Conservation (phyloP, 2,329 filamentous ascomycete species). For the Verticillium dahliae region DNA sequence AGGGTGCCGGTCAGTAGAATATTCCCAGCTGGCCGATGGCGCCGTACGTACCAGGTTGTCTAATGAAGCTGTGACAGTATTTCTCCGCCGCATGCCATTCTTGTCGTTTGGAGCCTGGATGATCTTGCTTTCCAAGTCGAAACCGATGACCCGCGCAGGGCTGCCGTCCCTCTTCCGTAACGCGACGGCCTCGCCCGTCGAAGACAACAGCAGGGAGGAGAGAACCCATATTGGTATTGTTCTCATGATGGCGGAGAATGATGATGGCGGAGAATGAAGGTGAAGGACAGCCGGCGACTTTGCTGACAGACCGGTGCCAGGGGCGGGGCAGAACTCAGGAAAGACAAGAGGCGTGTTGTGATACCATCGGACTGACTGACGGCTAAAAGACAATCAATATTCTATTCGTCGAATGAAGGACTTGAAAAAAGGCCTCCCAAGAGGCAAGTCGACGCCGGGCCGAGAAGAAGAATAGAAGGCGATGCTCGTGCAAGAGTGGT, state of each 20-base stretch:
- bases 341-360: background rate
- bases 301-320: background rate
- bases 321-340: background rate
- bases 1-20: slow-evolving; percentile 6
- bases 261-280: slow-evolving; percentile 12
- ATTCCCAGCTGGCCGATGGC: background rate
- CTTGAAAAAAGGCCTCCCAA: background rate
- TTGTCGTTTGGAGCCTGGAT: slow-evolving; percentile 9
- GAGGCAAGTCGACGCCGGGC: background rate
- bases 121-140: slow-evolving; percentile 34
- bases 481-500: background rate
- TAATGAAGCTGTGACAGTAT: slow-evolving; percentile 35
- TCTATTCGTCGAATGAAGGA: background rate
- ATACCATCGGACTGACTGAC: background rate
- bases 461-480: background rate
- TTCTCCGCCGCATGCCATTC: slow-evolving; percentile 27
- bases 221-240: slow-evolving; percentile 19
- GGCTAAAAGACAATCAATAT: background rate
- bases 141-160: slow-evolving; percentile 35
- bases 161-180: slow-evolving; percentile 22
- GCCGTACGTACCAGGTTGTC: slow-evolving; percentile 48
- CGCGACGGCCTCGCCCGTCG: slow-evolving; percentile 16
- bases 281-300: slow-evolving; percentile 1
- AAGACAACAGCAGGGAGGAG: slow-evolving; percentile 19
- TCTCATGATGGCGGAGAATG: slow-evolving; percentile 25